Evolutionary conservation across 2,329 filamentous ascomycete species (phyloP), one percentile per base, ranked within the genome.

Genomic region (Macrophomina tecta): DNA sequence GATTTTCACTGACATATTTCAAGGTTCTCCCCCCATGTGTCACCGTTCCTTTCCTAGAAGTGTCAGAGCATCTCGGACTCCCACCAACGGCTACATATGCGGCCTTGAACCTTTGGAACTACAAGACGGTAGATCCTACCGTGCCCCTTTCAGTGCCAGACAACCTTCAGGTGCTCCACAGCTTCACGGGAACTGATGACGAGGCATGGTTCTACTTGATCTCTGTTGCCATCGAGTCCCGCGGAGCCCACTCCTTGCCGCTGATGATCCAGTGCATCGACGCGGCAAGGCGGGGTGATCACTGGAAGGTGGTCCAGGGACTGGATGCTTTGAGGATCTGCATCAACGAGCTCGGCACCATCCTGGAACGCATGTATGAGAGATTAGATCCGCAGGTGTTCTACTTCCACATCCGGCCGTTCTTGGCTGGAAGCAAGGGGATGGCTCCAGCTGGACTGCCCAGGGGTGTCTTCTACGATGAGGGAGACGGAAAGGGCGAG

Each of bases 401-500:
- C 73, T 86, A 84, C 70, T 81, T 85, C 65, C 77, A 79, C 23
- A 81, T 86, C n/a, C 79, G 84, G 1, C 84, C 84, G 0, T 80
- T 84, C 62, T 72, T 86, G 14, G 83, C 83, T 0, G 84, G 84
- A 0, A 85, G 82, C 68, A 85, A 84, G 75, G 84, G 84, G 65
- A 85, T 86, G 84, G 80, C 79, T 7, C 75, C 78, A 2, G 83
- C 83, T 0, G 84, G 84, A 3, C 71, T 86, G 36, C 83, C 84
- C 0, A 77, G 79, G 5, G 84, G 84, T 11, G 81, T 86, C 2
- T 85, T 84, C 69, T 86, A 85, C 69, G 83, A 85, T 64, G 74
- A 82, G 46, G 84, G 83, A 3, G 71, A 82, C 7, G 82, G 81
- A 0, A 77, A 78, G 45, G 83, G 83, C 0, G 73, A 80, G 12